Conservation (phyloP, 345 rosid genomes). For the Tarenaya hassleriana region DNA sequence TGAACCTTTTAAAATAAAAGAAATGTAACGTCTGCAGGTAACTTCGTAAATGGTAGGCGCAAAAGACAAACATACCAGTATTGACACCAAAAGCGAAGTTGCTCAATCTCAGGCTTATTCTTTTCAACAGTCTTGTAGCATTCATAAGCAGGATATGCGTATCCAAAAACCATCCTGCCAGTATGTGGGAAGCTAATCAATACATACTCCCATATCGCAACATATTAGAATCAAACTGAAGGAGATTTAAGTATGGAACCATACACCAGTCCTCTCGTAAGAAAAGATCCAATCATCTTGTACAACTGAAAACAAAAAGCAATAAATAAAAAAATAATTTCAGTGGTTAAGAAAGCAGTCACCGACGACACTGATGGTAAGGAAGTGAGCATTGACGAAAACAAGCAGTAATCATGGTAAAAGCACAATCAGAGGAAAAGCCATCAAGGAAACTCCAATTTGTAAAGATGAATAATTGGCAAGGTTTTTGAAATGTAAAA, state of each 20-base stretch:
- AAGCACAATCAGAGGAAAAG: background rate
- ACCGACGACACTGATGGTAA: background rate
- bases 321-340: slow-evolving; percentile 7
- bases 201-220: background rate
- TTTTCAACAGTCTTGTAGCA: slow-evolving; percentile 67
- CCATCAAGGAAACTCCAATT: too few species aligned
- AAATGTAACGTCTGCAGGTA: background rate
- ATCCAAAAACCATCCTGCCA: slow-evolving; percentile 60
- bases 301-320: slow-evolving; percentile 6
- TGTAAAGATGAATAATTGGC: too few species aligned
- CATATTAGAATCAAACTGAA: slow-evolving; percentile 7
- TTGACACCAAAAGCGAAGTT: slow-evolving; percentile 76
- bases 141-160: slow-evolving; percentile 75
- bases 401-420: background rate
- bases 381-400: background rate
- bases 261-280: slow-evolving; percentile 60
- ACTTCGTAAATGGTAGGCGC: background rate
- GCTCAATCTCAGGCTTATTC: slow-evolving; percentile 39
- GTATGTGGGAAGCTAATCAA: slow-evolving; percentile 1
- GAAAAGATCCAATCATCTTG: slow-evolving; percentile 54
- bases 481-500: too few species aligned
- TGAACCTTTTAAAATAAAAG: background rate
- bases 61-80: slow-evolving; percentile 49
- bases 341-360: background rate
- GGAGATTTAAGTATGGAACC: slow-evolving; percentile 16